phyloP scores from a whole-genome alignment of 2,329 filamentous ascomycete species.

The Cladosporium sp. region DNA sequence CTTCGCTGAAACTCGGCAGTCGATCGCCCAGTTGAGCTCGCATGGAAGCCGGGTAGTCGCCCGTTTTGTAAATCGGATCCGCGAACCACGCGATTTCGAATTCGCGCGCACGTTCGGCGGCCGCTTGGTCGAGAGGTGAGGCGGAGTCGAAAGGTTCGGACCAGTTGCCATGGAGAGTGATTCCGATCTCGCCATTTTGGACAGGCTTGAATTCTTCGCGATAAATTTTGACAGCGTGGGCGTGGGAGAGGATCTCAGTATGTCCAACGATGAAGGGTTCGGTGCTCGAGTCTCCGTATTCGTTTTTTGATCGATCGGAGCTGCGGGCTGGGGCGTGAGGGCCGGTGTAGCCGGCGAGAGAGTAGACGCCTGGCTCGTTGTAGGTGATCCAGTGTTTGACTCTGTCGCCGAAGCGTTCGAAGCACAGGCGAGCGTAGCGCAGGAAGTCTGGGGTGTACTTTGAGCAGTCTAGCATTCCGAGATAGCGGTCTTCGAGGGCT shows the following conservation, averaged over 20 bases:
- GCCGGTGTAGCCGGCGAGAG: constrained; percentile 40
- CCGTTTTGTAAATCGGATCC: constrained; percentile 40
- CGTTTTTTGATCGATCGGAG: constrained; percentile 36
- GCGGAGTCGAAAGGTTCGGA: constrained; percentile 43
- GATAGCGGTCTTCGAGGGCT: constrained; percentile 27
- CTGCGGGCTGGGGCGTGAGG: constrained; percentile 38
- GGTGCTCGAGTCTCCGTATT: constrained; percentile 37
- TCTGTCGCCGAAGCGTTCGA: constrained; percentile 41
- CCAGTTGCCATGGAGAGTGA: constrained; percentile 47
- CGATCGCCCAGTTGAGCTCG: constrained; percentile 35
- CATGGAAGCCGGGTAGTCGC: constrained; percentile 45
- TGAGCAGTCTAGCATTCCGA: constrained; percentile 28
- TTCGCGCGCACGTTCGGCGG: constrained; percentile 43
- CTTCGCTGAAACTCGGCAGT: constrained; percentile 33
- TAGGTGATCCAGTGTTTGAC: constrained; percentile 46
- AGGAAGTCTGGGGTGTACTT: constrained; percentile 33
- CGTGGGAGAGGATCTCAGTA: constrained; percentile 44
- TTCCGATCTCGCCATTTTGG: constrained; percentile 44
- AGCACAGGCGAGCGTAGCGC: constrained; percentile 42
- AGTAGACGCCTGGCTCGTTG: constrained; percentile 44
- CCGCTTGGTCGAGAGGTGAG: constrained; percentile 40
- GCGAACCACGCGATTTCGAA: constrained; percentile 49
- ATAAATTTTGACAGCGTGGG: constrained; percentile 41
- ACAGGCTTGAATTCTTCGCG: constrained; percentile 41
- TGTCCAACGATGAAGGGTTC: constrained; percentile 45